A percentile compares a stretch with the other conserved stretches of the same genome.
phyloP scores from a whole-genome alignment of 2,329 filamentous ascomycete species.

The Colletotrichum somersetense region DNA sequence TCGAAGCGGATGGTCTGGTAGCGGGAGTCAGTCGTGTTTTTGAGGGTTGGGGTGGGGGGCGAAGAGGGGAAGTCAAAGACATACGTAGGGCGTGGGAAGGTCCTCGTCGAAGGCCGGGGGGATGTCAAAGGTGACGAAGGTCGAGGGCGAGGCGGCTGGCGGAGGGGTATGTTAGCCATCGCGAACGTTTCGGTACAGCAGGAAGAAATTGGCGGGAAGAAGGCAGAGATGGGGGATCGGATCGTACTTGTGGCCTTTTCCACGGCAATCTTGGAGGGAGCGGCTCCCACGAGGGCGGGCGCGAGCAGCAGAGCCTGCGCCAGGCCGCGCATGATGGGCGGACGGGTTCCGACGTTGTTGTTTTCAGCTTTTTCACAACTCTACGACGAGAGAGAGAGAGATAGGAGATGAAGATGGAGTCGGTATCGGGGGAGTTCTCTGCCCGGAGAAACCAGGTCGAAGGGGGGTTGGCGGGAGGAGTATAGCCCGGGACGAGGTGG shows the following conservation, averaged over 20 bases:
- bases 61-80: background rate
- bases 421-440: background rate
- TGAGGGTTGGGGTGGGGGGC: too few species aligned
- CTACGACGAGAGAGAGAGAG: background rate
- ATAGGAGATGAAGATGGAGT: background rate
- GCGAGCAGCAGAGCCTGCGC: constrained; percentile 50
- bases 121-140: constrained; percentile 41
- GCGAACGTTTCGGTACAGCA: too few species aligned
- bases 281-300: constrained; percentile 51
- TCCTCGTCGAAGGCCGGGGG: constrained; percentile 34
- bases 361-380: background rate
- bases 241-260: constrained; percentile 22
- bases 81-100: constrained; percentile 29
- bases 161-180: background rate
- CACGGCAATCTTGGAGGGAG: constrained; percentile 32
- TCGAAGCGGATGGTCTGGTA: constrained; percentile 57
- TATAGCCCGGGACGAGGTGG: constrained; percentile 2
- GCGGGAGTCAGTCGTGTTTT: constrained; percentile 14
- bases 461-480: background rate
- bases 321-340: constrained; percentile 36
- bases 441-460: constrained; percentile 20
- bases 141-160: constrained; percentile 31
- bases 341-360: background rate
- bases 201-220: background rate
- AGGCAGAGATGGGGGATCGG: too few species aligned